A percentile compares a stretch with the other conserved stretches of the same genome.
Conservation (phyloP, 2,329 filamentous ascomycete species). For the Leptographium radiaticola region DNA sequence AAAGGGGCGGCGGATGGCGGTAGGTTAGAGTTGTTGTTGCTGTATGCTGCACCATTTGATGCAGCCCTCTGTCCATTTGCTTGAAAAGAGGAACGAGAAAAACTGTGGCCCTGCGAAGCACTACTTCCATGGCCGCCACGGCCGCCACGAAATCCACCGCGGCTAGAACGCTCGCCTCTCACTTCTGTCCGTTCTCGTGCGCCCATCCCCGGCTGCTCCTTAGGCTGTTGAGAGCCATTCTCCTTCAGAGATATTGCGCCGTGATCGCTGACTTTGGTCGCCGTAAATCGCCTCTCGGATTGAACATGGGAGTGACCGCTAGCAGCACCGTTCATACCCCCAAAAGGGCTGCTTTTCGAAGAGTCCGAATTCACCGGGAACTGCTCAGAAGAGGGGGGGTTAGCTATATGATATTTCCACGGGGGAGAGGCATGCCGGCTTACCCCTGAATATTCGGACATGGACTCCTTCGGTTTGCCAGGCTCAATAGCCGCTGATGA, state of each 20-base stretch:
- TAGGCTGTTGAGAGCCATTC: slow-evolving; percentile 6
- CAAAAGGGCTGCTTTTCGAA: not conserved
- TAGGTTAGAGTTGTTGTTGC: slow-evolving; percentile 13
- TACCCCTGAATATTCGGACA: slow-evolving; percentile 23
- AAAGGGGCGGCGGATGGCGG: slow-evolving; percentile 20
- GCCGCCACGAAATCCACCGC: slow-evolving; percentile 30
- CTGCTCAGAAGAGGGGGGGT: not conserved
- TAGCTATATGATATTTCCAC: not conserved
- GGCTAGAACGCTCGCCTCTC: slow-evolving; percentile 23
- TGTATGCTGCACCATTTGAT: slow-evolving; percentile 16
- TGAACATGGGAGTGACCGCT: not conserved
- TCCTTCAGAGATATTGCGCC: not conserved
- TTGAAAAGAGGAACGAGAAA: slow-evolving; percentile 20
- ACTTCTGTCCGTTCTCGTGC: slow-evolving; percentile 23
- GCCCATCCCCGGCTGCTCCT: slow-evolving; percentile 14
- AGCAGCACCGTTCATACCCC: slow-evolving; percentile 1
- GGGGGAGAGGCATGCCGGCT: slow-evolving; percentile 14
- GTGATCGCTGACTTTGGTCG: not conserved
- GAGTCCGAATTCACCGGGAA: not conserved
- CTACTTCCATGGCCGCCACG: slow-evolving; percentile 29
- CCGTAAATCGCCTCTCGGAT: slow-evolving; percentile 4
- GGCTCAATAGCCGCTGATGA: slow-evolving; percentile 16
- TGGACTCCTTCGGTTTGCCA: slow-evolving; percentile 29
- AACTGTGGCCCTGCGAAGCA: slow-evolving; percentile 18
- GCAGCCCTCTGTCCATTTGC: slow-evolving; percentile 21